Percentiles rank a stretch among this genome's conserved stretches.
phyloP scores from a whole-genome alignment of 192 early-diverging fungal genomes.

The Linnemannia elongata region DNA sequence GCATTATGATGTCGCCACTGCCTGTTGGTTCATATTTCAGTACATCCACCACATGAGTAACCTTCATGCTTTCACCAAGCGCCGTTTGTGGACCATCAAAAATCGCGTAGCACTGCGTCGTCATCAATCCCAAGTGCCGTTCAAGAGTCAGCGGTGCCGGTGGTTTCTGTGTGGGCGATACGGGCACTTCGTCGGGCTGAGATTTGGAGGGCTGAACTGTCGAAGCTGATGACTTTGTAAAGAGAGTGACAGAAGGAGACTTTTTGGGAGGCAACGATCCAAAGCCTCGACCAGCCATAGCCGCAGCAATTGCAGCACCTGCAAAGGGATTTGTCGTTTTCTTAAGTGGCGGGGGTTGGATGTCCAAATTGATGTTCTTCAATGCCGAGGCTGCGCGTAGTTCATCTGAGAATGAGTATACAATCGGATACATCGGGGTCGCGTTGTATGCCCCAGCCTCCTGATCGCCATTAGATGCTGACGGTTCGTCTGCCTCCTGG shows the following conservation, averaged over 20 bases:
- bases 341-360: neutral
- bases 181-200: neutral
- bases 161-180: neutral
- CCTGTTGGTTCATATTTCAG: neutral
- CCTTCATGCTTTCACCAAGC: slow-evolving; percentile 23
- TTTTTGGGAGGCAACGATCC: slow-evolving; percentile 1
- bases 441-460: neutral
- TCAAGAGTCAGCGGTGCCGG: slow-evolving; percentile 11
- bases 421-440: slow-evolving; percentile 25
- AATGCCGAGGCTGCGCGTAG: neutral
- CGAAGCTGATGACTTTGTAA: slow-evolving; percentile 2
- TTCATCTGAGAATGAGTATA: slow-evolving; percentile 35
- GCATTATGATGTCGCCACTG: neutral
- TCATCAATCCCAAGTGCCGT: slow-evolving; percentile 26
- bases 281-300: slow-evolving; percentile 18
- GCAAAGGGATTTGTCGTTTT: slow-evolving; percentile 26
- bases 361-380: neutral
- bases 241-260: neutral
- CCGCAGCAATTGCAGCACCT: slow-evolving; percentile 12
- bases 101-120: slow-evolving; percentile 11
- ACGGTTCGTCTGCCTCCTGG: neutral
- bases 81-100: slow-evolving; percentile 28
- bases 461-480: neutral
- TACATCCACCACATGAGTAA: slow-evolving; percentile 15
- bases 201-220: neutral